Evolutionary conservation across 768 basidiomycete genomes (phyloP).

Genomic region (Termitomyces sp.): DNA sequence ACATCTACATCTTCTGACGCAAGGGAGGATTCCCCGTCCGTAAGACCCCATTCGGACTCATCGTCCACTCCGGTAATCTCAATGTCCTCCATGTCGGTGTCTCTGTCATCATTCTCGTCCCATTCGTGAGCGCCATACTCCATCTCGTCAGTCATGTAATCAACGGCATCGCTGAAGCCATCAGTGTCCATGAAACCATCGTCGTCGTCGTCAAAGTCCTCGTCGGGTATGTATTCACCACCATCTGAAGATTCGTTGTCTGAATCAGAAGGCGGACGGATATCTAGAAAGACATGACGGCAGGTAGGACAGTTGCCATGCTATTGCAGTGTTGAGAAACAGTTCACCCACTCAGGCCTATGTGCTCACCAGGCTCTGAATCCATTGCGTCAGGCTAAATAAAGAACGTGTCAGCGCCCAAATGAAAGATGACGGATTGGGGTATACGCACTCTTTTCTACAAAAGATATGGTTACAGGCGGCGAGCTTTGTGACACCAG

Average conservation of each 20-base stretch:
- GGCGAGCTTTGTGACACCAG: conserved; percentile 53
- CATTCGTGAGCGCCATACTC: conserved; percentile 23
- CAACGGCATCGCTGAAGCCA: conserved; percentile 34
- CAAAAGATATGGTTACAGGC: conserved; percentile 71
- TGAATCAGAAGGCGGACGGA: conserved; percentile 45
- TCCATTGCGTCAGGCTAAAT: conserved; percentile 63
- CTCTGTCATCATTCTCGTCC: conserved; percentile 16
- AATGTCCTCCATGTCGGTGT: conserved; percentile 17
- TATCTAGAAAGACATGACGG: conserved; percentile 54
- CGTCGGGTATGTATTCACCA: conserved; percentile 60
- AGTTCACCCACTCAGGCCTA: background rate
- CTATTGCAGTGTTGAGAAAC: conserved; percentile 26
- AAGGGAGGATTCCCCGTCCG: conserved; percentile 36
- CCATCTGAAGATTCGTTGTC: conserved; percentile 68
- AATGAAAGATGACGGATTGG: background rate
- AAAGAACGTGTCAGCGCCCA: conserved; percentile 1
- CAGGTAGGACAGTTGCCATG: conserved; percentile 74
- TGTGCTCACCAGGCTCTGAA: conserved; percentile 45
- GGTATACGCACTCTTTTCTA: conserved; percentile 46
- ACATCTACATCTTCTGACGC: conserved; percentile 20
- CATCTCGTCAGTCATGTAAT: conserved; percentile 38
- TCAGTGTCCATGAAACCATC: conserved; percentile 44
- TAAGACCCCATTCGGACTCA: conserved; percentile 36
- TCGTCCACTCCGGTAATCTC: conserved; percentile 20
- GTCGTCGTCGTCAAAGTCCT: conserved; percentile 48